phyloP scores from a whole-genome alignment of 495 filamentous ascomycete species.

The Penicillium psychrofluorescens region DNA sequence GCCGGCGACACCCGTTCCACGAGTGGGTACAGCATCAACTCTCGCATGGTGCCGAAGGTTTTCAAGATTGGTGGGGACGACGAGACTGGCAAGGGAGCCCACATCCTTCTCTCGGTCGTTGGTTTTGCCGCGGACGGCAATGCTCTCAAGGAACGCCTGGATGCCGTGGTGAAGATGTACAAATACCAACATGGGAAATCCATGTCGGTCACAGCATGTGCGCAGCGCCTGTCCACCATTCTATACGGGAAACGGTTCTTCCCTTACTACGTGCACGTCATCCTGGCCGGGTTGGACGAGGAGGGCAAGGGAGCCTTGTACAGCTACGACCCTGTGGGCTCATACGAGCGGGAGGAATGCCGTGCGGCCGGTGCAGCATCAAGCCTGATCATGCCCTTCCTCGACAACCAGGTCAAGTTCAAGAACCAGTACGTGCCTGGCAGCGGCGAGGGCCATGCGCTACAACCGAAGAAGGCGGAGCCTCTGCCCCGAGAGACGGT shows the following conservation, averaged over 20 bases:
- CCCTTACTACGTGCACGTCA: conserved; percentile 92
- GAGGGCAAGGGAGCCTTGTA: conserved; percentile 91
- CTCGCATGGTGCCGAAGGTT: conserved; percentile 85
- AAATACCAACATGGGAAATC: conserved; percentile 87
- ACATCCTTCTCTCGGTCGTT: conserved; percentile 84
- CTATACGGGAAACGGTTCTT: conserved; percentile 97
- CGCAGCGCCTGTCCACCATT: conserved; percentile 85
- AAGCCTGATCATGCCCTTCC: conserved; percentile 96
- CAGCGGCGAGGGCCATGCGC: conserved; percentile 75
- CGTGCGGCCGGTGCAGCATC: conserved; percentile 91
- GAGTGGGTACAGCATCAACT: conserved; percentile 97
- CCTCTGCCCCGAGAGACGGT: conserved; percentile 64
- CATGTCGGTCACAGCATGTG: conserved; percentile 89
- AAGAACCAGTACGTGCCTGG: conserved; percentile 96
- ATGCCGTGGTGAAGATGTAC: conserved; percentile 94
- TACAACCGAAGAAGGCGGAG: conserved; percentile 56
- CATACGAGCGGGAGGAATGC: conserved; percentile 93
- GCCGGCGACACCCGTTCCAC: conserved; percentile 95
- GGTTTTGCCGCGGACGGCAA: conserved; percentile 92
- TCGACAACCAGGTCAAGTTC: conserved; percentile 99
- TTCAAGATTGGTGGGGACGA: conserved; percentile 92
- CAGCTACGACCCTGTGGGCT: conserved; percentile 95
- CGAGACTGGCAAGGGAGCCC: conserved; percentile 71
- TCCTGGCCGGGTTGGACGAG: conserved; percentile 89
- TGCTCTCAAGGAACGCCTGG: conserved; percentile 81